phyloP scores from a whole-genome alignment of 75 land plant genomes.

The Gnetum montanum region DNA sequence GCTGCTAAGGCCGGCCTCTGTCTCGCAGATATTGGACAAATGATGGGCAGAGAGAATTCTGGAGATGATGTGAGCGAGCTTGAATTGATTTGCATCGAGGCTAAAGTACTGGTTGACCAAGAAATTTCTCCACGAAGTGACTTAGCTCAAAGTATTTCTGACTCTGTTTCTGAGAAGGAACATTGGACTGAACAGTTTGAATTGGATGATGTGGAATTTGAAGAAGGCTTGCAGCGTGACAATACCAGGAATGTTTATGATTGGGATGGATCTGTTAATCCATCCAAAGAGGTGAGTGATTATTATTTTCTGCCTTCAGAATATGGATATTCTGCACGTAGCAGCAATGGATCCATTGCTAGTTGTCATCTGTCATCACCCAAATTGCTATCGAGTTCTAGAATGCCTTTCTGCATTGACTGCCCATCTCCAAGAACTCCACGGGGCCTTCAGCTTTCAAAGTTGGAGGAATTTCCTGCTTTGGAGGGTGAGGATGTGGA shows the following conservation, averaged over 20 bases:
- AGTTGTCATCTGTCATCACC: no score
- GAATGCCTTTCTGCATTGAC: background rate
- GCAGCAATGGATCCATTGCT: background rate
- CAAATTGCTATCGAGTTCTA: background rate
- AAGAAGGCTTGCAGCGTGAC: constrained; percentile 12
- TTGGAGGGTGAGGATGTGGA: constrained; percentile 30
- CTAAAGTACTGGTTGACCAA: constrained; percentile 13
- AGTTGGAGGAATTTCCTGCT: constrained; percentile 28
- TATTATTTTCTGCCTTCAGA: no score
- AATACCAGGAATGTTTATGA: no score
- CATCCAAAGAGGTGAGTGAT: no score
- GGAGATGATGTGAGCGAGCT: constrained; percentile 35
- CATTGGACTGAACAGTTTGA: constrained; percentile 9
- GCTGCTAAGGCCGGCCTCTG: constrained; percentile 30
- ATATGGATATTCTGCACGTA: no score
- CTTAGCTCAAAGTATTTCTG: background rate
- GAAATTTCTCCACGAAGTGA: constrained; percentile 5
- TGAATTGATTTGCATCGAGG: constrained; percentile 26
- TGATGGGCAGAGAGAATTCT: constrained; percentile 38
- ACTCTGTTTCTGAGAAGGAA: constrained; percentile 3
- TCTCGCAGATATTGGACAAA: constrained; percentile 37
- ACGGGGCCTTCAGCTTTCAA: constrained; percentile 21
- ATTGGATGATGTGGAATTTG: constrained; percentile 28
- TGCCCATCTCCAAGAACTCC: constrained; percentile 6
- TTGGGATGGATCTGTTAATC: no score